Base-by-base conservation (phyloP, 1,284 basidiomycete species). In the Cutaneotrichosporon sp. region DNA sequence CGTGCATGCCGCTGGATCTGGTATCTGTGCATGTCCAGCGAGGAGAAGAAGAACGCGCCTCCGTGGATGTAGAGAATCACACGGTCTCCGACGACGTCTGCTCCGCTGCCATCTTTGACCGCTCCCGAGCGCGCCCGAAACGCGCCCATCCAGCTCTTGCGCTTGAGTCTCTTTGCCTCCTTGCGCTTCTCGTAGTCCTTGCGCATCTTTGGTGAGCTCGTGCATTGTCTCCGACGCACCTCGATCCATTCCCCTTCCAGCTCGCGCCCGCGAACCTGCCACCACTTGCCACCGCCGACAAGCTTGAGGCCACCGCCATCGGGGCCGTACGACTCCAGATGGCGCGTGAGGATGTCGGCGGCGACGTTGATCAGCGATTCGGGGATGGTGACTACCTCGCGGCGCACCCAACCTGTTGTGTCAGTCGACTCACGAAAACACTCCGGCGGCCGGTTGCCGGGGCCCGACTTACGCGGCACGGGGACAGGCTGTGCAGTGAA, bases 271-370 rank as follows among this genome's bases (percentile, higher is more conserved):
- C 91, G 86, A 10, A 92, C 87, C 76, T 90, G 91, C 95, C 94
- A 98, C 93, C 95, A 97, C 69, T 92, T 91, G 8, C 87, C 86
- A 2, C 94, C 95, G 13, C 94, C 95, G 1, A 95, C 69, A 4
- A 79, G 70, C 63, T 77, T 67, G 10, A 79, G 53, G 2, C 77
- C 76, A 1, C 69, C 67, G 14, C 72, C 71, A 6, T 68, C 63
- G 9, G 68, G 66, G 3, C 71, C 73, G 56, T 75, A 78, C 6
- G 63, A 67, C 4, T 60, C 54, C 11, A 82, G 70, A 54, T 81
- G 79, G 24, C 73, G 68, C 7, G 66, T 60, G 9, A 82, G 58
- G 18, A 81, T 72, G n/a, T 60, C 60, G 20, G 76, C 79, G 0
- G 81, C 78, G 2, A 66, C 56, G 25, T 68, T 60, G 42, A 82